Percentiles rank a stretch among this genome's conserved stretches.
Conservation (phyloP, 2,329 filamentous ascomycete species). For the Dactylella cylindrospora region DNA sequence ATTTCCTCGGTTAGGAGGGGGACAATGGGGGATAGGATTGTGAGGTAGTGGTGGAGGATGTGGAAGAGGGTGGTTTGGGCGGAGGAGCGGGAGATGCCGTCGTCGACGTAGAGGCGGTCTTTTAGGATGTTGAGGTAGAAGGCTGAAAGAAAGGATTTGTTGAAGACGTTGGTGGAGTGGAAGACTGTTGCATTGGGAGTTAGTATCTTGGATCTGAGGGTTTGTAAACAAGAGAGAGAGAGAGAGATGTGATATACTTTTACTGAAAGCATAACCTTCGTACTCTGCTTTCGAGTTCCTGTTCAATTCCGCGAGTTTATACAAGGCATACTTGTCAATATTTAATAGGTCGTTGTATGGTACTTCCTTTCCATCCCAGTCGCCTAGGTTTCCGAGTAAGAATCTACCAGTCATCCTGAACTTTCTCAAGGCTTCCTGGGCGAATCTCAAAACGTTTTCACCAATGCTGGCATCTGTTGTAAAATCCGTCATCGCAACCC, state of each 20-base stretch:
- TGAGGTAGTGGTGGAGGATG: slow-evolving; percentile 55
- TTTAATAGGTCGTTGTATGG: slow-evolving; percentile 47
- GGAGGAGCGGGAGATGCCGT: slow-evolving; percentile 62
- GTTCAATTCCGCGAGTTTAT: slow-evolving; percentile 50
- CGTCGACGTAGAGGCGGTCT: slow-evolving; percentile 84
- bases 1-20: slow-evolving; percentile 48
- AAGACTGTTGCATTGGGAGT: too few relatives aligned
- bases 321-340: slow-evolving; percentile 54
- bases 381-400: slow-evolving; percentile 66
- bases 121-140: slow-evolving; percentile 95
- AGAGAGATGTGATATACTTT: too few relatives aligned
- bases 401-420: slow-evolving; percentile 89
- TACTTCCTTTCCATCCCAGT: slow-evolving; percentile 53
- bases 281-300: slow-evolving; percentile 26
- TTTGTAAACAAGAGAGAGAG: too few relatives aligned
- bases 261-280: slow-evolving; percentile 28
- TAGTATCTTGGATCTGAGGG: too few relatives aligned
- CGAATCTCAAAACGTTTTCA: slow-evolving; percentile 70
- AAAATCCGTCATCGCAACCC: slow-evolving; percentile 90
- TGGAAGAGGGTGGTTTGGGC: slow-evolving; percentile 61
- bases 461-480: slow-evolving; percentile 84
- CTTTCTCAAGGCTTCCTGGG: slow-evolving; percentile 77
- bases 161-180: slow-evolving; percentile 55
- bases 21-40: slow-evolving; percentile 46
- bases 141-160: slow-evolving; percentile 78